Conservation (phyloP, 164 flowering plant genomes). For the Dillenia turbinata region DNA sequence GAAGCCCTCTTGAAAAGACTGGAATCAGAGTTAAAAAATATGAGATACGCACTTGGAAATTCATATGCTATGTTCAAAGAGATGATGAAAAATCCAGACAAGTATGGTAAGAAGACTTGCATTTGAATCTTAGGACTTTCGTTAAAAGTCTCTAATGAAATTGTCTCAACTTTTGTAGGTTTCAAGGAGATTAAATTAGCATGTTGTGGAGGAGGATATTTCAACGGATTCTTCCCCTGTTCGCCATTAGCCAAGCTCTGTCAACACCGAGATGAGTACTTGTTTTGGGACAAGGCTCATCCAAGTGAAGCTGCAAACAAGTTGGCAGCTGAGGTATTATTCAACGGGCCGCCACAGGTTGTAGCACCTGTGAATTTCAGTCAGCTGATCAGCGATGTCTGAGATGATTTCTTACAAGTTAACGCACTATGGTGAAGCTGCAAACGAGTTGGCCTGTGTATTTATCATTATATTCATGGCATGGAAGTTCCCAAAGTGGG, state of each 20-base stretch:
- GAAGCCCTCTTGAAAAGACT: slow-evolving; percentile 2
- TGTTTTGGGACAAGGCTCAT: slow-evolving; percentile 34
- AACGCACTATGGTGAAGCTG: neutral
- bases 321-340: slow-evolving; percentile 18
- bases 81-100: slow-evolving; percentile 7
- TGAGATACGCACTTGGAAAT: slow-evolving; percentile 20
- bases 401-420: neutral
- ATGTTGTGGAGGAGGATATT: slow-evolving; percentile 21
- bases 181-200: slow-evolving; percentile 9
- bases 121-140: neutral
- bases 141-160: neutral
- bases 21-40: slow-evolving; percentile 3
- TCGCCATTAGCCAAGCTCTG: slow-evolving; percentile 8
- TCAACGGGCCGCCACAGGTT: neutral
- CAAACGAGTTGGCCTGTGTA: neutral
- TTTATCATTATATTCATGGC: neutral
- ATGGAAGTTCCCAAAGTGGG: too few relatives aligned
- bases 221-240: slow-evolving; percentile 1
- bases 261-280: slow-evolving; percentile 7
- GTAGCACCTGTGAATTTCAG: slow-evolving; percentile 21
- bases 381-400: slow-evolving; percentile 7
- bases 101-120: neutral
- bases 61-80: slow-evolving; percentile 3
- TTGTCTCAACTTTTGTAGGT: slow-evolving; percentile 3
- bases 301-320: slow-evolving; percentile 21